Conservation (phyloP, 1,139 yeast genomes). For the Pichiaceae sp. region DNA sequence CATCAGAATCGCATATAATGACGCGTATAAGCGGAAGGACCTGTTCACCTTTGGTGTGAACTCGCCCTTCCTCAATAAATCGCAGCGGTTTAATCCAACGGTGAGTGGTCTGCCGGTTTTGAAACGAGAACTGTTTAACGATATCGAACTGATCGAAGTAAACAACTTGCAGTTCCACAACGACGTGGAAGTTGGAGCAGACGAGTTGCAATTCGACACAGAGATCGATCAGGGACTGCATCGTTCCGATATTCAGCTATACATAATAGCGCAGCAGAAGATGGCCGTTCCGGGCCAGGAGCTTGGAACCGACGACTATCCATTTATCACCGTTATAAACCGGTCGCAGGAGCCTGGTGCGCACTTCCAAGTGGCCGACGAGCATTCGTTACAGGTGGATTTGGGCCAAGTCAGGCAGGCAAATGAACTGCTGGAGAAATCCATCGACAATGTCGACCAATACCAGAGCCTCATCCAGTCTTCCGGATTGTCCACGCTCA, state of each 20-base stretch:
- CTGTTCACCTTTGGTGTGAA: conserved; percentile 13
- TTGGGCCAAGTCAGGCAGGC: conserved; percentile 18
- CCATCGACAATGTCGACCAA: conserved; percentile 17
- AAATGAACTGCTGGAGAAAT: conserved; percentile 17
- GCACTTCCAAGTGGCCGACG: conserved; percentile 7
- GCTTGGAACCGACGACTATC: conserved; percentile 12
- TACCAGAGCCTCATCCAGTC: conserved; percentile 17
- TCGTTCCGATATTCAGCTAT: conserved; percentile 18
- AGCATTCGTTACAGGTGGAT: conserved; percentile 14
- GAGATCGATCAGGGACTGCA: conserved; percentile 3
- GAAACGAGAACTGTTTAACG: conserved; percentile 18
- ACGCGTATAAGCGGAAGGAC: conserved; percentile 4
- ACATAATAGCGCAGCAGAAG: conserved; percentile 18
- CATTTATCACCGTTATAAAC: conserved; percentile 15
- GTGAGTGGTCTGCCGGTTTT: conserved; percentile 5
- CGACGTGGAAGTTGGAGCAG: conserved; percentile 7
- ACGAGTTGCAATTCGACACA: conserved; percentile 7
- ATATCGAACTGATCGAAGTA: conserved; percentile 22
- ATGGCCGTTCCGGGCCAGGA: conserved; percentile 8
- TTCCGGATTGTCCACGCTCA: conserved; percentile 20
- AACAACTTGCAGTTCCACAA: conserved; percentile 8
- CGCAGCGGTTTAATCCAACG: conserved; percentile 12
- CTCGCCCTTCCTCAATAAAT: conserved; percentile 20
- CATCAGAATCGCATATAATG: conserved; percentile 10
- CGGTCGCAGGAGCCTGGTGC: conserved; percentile 8